Percentiles rank a stretch among this genome's conserved stretches.
phyloP scores from a whole-genome alignment of 495 filamentous ascomycete genomes.

The Podospora pseudopauciseta region DNA sequence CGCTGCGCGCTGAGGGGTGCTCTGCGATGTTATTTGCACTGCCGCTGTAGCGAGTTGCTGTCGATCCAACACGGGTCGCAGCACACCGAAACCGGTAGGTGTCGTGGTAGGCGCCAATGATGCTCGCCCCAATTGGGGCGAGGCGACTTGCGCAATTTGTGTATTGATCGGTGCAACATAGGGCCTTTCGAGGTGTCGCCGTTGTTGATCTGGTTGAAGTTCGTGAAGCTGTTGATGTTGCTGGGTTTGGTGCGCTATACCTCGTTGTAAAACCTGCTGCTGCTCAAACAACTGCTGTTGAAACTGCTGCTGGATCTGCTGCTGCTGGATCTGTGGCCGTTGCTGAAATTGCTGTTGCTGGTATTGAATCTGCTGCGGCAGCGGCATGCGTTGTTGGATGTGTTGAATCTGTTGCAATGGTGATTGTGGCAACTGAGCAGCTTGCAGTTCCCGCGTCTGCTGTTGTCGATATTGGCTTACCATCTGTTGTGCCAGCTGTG shows the following conservation, averaged over 20 bases:
- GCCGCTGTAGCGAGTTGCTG: background rate
- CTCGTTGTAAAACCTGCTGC: background rate
- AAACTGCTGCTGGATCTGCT: background rate
- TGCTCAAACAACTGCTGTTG: constrained; percentile 14
- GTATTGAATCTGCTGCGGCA: constrained; percentile 1
- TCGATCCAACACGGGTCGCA: background rate
- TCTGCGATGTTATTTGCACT: constrained; percentile 17
- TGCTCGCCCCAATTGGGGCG: background rate
- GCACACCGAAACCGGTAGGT: background rate
- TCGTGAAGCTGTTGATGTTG: constrained; percentile 18
- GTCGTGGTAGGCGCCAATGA: background rate
- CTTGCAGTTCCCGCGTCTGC: constrained; percentile 9
- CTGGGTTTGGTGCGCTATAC: background rate
- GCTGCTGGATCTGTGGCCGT: constrained; percentile 5
- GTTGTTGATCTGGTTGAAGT: background rate
- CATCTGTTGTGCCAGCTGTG: background rate
- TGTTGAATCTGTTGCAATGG: background rate
- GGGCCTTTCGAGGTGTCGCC: background rate
- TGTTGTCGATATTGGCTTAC: constrained; percentile 2
- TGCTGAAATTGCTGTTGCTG: constrained; percentile 13
- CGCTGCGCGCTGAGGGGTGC: constrained; percentile 14
- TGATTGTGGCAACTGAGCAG: background rate
- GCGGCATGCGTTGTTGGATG: constrained; percentile 2
- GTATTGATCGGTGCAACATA: background rate
- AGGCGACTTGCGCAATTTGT: background rate